Conservation (phyloP, 2,329 filamentous ascomycete genomes). For the Parascedosporium putredinis region DNA sequence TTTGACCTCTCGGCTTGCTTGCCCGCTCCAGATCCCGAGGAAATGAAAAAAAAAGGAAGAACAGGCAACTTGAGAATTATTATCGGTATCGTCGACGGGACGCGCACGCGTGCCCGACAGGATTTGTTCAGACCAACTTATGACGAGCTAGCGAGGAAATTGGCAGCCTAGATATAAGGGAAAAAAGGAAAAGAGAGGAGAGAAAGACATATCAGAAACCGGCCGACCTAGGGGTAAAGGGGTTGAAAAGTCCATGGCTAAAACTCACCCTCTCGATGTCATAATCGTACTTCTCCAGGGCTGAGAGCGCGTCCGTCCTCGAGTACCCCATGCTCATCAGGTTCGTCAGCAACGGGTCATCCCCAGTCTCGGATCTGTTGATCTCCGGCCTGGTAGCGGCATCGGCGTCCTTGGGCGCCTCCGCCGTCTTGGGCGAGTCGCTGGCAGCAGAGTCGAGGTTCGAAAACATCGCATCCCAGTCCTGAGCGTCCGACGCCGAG, state of each 20-base stretch:
- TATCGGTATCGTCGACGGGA: no score
- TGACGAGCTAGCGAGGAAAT: constrained; percentile 45
- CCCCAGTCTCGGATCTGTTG: constrained; percentile 57
- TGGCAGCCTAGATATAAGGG: constrained; percentile 31
- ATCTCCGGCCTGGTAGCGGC: constrained; percentile 2
- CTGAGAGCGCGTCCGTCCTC: constrained; percentile 60
- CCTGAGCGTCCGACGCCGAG: constrained; percentile 45
- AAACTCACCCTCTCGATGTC: constrained; percentile 82
- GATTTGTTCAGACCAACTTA: constrained; percentile 16
- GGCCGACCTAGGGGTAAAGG: no score
- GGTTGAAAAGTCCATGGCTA: no score
- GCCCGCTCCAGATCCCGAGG: no score
- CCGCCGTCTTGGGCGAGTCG: constrained; percentile 18
- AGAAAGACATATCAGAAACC: no score
- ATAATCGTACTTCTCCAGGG: constrained; percentile 91
- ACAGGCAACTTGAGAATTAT: background rate
- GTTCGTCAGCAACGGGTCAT: constrained; percentile 85
- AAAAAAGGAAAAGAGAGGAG: background rate
- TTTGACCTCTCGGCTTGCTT: background rate
- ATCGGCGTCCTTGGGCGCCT: constrained; percentile 9
- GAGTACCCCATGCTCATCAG: constrained; percentile 84
- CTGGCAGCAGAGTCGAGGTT: constrained; percentile 52
- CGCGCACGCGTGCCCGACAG: no score
- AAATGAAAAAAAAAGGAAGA: no score
- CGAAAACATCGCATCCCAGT: constrained; percentile 94